These are phyloP conservation scores for Copromyces sp. DNA, from an alignment of 495 filamentous ascomycete genomes.

Conservation along the genomic window DNA sequence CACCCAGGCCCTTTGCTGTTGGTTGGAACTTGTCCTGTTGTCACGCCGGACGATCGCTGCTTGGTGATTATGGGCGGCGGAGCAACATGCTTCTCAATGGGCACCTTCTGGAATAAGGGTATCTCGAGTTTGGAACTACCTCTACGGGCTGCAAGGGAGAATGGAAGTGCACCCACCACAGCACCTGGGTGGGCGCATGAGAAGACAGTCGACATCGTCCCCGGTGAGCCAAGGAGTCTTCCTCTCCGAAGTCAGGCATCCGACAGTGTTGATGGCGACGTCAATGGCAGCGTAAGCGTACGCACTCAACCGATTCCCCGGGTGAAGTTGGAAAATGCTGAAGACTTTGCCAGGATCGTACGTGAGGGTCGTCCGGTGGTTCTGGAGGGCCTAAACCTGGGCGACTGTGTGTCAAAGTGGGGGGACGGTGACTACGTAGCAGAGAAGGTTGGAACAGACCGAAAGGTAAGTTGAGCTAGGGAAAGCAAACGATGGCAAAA, in stretches of 20 bases:
- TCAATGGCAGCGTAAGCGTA: not conserved
- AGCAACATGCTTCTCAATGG: constrained; percentile 81
- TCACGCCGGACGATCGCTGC: constrained; percentile 19
- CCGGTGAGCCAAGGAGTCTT: constrained; percentile 4
- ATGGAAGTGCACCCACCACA: not conserved
- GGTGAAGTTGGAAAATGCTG: constrained; percentile 33
- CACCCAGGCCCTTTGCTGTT: constrained; percentile 46
- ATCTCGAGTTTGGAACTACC: constrained; percentile 12
- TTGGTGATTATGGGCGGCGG: constrained; percentile 66
- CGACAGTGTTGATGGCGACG: not conserved
- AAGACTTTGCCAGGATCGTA: constrained; percentile 48
- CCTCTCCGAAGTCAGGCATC: not conserved
- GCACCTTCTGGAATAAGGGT: constrained; percentile 26
- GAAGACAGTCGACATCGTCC: constrained; percentile 18
- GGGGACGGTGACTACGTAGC: constrained; percentile 53
- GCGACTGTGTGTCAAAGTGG: constrained; percentile 58
- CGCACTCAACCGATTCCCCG: constrained; percentile 34
- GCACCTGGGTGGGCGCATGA: constrained; percentile 11
- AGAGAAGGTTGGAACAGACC: constrained; percentile 50
- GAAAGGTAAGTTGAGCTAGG: constrained; percentile 39
- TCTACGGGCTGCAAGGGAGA: not conserved
- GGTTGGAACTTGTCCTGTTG: constrained; percentile 47
- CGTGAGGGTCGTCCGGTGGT: constrained; percentile 52
- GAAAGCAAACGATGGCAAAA: not conserved
- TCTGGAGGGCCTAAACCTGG: constrained; percentile 54